These are phyloP conservation scores for Fusarium subtropicale DNA, from an alignment of 2,329 filamentous ascomycete genomes.

Conservation along the genomic window DNA sequence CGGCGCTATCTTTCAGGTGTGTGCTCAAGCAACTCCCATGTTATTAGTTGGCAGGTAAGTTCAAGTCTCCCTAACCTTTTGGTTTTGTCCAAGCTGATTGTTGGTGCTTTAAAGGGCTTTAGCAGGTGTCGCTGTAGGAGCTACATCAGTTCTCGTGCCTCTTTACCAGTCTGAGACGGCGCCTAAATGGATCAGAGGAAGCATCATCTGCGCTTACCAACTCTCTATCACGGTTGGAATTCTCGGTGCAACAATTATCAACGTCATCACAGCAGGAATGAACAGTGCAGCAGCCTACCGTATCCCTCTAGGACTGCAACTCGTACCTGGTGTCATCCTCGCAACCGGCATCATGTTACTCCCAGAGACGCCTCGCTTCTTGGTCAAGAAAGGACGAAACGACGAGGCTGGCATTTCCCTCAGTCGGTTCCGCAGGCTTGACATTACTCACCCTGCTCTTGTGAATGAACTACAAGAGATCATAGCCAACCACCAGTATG, in stretches of 20 bases:
- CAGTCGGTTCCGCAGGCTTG: conserved; percentile 77
- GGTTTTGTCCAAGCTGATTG: background rate
- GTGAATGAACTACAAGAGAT: conserved; percentile 81
- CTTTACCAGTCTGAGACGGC: conserved; percentile 86
- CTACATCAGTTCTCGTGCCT: conserved; percentile 79
- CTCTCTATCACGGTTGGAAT: conserved; percentile 80
- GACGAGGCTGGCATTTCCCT: conserved; percentile 75
- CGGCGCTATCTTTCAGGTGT: conserved; percentile 78
- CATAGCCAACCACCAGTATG: conserved; percentile 79
- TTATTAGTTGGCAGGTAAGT: conserved; percentile 72
- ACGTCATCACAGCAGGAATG: conserved; percentile 73
- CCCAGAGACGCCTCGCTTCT: conserved; percentile 81
- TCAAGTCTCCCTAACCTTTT: fast-evolving
- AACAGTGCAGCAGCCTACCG: conserved; percentile 72
- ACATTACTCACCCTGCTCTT: conserved; percentile 77
- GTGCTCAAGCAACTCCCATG: conserved; percentile 68
- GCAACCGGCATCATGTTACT: conserved; percentile 76
- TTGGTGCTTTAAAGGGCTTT: conserved; percentile 61
- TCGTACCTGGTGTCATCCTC: conserved; percentile 78
- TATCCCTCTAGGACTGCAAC: conserved; percentile 81
- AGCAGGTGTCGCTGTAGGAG: conserved; percentile 77
- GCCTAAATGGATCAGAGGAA: conserved; percentile 84
- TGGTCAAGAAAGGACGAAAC: conserved; percentile 76
- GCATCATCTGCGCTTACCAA: conserved; percentile 80
- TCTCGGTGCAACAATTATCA: conserved; percentile 73